Evolutionary conservation across 2,329 filamentous ascomycete genomes (phyloP).

Genomic region (Chaetomium strumarium): DNA sequence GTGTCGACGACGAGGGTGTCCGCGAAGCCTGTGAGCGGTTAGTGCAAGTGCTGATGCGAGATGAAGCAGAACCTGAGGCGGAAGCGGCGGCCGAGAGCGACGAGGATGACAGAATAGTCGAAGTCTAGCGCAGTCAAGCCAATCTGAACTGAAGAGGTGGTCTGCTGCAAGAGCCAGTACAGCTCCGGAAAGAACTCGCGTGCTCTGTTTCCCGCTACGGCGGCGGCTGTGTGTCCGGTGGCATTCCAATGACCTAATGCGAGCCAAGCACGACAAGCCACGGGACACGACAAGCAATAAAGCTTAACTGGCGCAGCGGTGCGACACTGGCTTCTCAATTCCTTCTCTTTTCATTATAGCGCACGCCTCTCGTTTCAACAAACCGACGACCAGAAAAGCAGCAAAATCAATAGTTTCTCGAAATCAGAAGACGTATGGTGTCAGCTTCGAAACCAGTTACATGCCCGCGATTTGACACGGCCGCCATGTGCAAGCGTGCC

Average conservation of each 20-base stretch:
- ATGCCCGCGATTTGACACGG: not conserved
- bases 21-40: slow-evolving; percentile 80
- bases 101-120: slow-evolving; percentile 50
- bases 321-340: not conserved
- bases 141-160: not conserved
- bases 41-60: slow-evolving; percentile 82
- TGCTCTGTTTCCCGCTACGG: slow-evolving; percentile 4
- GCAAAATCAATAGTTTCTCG: not conserved
- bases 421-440: not conserved
- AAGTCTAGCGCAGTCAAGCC: slow-evolving; percentile 38
- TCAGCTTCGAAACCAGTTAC: not conserved
- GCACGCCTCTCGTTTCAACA: not conserved
- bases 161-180: not conserved
- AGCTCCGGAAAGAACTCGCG: slow-evolving; percentile 5
- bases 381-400: not conserved
- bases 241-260: not conserved
- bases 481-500: not conserved
- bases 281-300: slow-evolving; percentile 2
- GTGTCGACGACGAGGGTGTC: slow-evolving; percentile 72
- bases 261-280: slow-evolving; percentile 11
- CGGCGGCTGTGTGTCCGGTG: not conserved
- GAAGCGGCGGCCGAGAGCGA: slow-evolving; percentile 36
- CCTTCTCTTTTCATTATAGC: not conserved
- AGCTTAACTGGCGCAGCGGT: slow-evolving; percentile 8
- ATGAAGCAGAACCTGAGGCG: slow-evolving; percentile 49